Conservation (phyloP, 1,284 basidiomycete species). For the Puccinia sorghi region DNA sequence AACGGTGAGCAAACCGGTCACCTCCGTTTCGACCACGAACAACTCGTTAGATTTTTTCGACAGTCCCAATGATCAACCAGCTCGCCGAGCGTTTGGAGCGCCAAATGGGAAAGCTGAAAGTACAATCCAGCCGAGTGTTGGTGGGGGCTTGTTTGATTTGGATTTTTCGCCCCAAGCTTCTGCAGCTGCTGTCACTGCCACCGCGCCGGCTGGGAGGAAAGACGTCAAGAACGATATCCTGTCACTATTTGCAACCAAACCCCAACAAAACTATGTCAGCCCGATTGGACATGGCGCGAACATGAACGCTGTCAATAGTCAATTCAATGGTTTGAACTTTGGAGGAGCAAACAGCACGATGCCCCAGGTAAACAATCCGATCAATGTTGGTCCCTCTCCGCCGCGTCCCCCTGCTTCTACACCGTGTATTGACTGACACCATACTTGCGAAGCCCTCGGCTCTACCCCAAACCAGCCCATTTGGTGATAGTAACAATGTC, state of each 20-base stretch:
- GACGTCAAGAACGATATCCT: constrained; percentile 83
- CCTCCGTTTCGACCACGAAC: constrained; percentile 58
- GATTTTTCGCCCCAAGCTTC: constrained; percentile 71
- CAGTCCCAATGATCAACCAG: constrained; percentile 58
- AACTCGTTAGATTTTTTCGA: constrained; percentile 57
- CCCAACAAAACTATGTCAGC: constrained; percentile 20
- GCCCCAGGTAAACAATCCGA: constrained; percentile 7
- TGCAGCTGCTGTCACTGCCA: constrained; percentile 58
- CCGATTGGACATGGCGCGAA: not conserved
- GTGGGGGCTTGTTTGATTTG: constrained; percentile 76
- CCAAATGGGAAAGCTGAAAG: constrained; percentile 50
- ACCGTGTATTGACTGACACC: not conserved
- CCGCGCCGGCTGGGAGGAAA: constrained; percentile 62
- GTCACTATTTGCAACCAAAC: constrained; percentile 69
- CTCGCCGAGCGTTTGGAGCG: constrained; percentile 62
- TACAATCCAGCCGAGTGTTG: constrained; percentile 50
- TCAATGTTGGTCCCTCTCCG: not conserved
- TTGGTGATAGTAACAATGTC: constrained; percentile 21
- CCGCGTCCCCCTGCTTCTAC: not conserved
- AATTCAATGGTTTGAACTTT: constrained; percentile 43
- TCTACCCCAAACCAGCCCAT: constrained; percentile 14
- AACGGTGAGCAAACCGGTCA: constrained; percentile 54
- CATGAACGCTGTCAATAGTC: constrained; percentile 40
- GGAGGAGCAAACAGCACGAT: not conserved
- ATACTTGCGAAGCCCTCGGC: not conserved